phyloP scores from a whole-genome alignment of 345 rosid genomes.

The Clarkia xantiana region DNA sequence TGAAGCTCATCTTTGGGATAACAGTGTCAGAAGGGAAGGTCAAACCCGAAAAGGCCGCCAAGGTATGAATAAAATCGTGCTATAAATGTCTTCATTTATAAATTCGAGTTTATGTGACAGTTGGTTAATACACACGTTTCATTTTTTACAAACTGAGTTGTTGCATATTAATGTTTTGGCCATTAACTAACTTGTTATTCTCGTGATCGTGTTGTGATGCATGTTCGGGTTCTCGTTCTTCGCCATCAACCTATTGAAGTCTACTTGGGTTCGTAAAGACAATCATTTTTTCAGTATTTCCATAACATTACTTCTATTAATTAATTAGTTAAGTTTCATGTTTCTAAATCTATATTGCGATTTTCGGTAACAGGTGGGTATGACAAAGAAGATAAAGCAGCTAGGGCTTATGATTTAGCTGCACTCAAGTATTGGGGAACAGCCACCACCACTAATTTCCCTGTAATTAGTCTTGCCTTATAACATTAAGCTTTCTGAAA shows the following conservation, averaged over 20 bases:
- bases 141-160: no score
- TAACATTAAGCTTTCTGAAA: background rate
- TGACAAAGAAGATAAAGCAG: conserved; percentile 96
- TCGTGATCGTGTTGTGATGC: background rate
- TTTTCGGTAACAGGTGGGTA: conserved; percentile 45
- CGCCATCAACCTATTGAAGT: conserved; percentile 18
- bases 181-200: no score
- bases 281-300: background rate
- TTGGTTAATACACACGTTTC: no score
- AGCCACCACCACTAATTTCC: conserved; percentile 80
- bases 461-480: conserved; percentile 18
- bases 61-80: no score
- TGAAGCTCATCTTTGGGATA: conserved; percentile 97
- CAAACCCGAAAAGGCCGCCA: conserved; percentile 95
- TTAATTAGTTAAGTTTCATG: no score
- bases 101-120: no score
- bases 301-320: conserved; percentile 1
- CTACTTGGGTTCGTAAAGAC: conserved; percentile 47
- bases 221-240: background rate
- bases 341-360: no score
- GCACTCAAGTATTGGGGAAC: conserved; percentile 93
- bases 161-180: no score
- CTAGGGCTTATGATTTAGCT: conserved; percentile 79
- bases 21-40: conserved; percentile 89
- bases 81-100: no score